Evolutionary conservation across 306 rosid species (phyloP).

Genomic region (Vicia faba): DNA sequence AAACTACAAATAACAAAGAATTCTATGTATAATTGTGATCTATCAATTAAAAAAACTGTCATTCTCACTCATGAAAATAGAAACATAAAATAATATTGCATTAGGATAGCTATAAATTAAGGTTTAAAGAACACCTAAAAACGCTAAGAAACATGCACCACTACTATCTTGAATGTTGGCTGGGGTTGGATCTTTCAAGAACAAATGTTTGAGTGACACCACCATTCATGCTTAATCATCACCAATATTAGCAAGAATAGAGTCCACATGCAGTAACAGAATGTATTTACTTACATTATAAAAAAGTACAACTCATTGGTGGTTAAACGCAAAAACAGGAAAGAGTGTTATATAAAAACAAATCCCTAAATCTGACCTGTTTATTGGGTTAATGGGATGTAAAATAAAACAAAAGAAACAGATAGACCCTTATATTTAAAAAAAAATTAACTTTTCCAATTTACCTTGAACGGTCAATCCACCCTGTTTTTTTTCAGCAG

Average conservation of each 20-base stretch:
- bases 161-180: not conserved
- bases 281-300: too few relatives aligned
- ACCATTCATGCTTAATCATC: not conserved
- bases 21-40: not conserved
- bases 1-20: not conserved
- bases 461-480: not conserved
- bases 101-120: not conserved
- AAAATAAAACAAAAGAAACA: too few relatives aligned
- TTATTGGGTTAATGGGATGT: too few relatives aligned
- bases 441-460: not conserved
- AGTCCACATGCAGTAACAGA: not conserved
- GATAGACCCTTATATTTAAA: not conserved
- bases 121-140: not conserved
- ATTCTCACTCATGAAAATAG: not conserved
- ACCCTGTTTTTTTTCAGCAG: not conserved
- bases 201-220: not conserved
- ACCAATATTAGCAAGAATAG: not conserved
- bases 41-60: not conserved
- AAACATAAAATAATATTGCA: not conserved
- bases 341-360: too few relatives aligned
- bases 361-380: too few relatives aligned
- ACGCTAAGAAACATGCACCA: not conserved
- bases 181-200: not conserved
- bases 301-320: too few relatives aligned
- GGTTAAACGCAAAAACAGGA: too few relatives aligned